phyloP scores from a whole-genome alignment of 768 basidiomycete genomes.

The Kockovaella imperatae region DNA sequence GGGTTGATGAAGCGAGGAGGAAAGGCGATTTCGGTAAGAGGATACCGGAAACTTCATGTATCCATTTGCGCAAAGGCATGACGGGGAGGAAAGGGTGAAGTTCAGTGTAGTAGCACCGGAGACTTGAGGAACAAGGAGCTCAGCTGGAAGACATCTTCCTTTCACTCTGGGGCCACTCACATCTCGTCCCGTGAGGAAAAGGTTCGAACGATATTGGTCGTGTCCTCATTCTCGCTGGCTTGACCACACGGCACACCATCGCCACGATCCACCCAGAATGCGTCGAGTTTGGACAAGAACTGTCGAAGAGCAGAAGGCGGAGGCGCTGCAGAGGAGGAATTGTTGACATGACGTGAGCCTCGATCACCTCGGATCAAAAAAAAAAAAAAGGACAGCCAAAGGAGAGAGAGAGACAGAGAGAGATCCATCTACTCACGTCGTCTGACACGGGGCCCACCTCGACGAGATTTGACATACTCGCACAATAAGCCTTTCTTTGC shows the following conservation, averaged over 20 bases:
- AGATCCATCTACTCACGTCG: conserved; percentile 31
- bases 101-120: conserved; percentile 38
- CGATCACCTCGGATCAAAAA: background rate
- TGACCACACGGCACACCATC: background rate
- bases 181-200: conserved; percentile 25
- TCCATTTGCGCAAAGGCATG: conserved; percentile 32
- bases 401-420: background rate
- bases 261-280: conserved; percentile 1
- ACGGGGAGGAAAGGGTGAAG: conserved; percentile 43
- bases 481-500: conserved; percentile 34
- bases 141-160: background rate
- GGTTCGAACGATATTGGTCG: conserved; percentile 23
- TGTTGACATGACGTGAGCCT: background rate
- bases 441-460: conserved; percentile 42
- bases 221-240: conserved; percentile 23
- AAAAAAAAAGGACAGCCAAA: background rate
- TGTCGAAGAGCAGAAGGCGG: conserved; percentile 33
- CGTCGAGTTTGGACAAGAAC: conserved; percentile 38
- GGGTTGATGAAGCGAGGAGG: conserved; percentile 36
- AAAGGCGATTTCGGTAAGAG: conserved; percentile 37
- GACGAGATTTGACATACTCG: conserved; percentile 39
- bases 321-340: conserved; percentile 6
- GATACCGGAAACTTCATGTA: conserved; percentile 21
- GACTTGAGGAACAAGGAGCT: conserved; percentile 12
- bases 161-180: conserved; percentile 11